Percentiles rank a stretch among this genome's conserved stretches.
Conservation (phyloP, 805 yeast species). For the Candida germanica region DNA sequence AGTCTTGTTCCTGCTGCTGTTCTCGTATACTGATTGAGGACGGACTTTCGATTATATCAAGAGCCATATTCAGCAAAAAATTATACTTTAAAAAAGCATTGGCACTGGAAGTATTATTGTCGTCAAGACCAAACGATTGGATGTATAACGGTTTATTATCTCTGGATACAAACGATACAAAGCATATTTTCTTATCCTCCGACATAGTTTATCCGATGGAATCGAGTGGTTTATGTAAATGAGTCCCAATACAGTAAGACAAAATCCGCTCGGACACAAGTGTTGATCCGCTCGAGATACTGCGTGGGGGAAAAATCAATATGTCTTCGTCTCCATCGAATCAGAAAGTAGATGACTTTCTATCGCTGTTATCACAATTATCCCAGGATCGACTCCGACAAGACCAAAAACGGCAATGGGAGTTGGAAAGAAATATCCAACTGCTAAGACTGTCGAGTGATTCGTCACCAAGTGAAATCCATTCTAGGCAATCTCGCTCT, state of each 20-base stretch:
- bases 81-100: conserved; percentile 58
- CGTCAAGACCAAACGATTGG: conserved; percentile 43
- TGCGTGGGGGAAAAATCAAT: no score
- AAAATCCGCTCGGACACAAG: background rate
- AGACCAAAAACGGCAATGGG: conserved; percentile 34
- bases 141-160: conserved; percentile 60
- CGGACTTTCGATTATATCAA: conserved; percentile 64
- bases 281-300: no score
- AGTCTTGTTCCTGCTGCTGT: conserved; percentile 26
- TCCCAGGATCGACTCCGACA: conserved; percentile 34
- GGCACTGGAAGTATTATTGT: conserved; percentile 18
- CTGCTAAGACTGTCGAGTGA: conserved; percentile 3
- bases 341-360: conserved; percentile 36
- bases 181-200: conserved; percentile 33
- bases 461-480: background rate
- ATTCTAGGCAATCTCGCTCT: background rate
- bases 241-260: background rate
- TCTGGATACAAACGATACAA: conserved; percentile 57
- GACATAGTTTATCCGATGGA: background rate
- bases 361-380: conserved; percentile 31
- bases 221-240: no score
- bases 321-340: conserved; percentile 17
- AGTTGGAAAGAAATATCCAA: conserved; percentile 30
- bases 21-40: conserved; percentile 37
- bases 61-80: conserved; percentile 71